Base-by-base conservation (phyloP, 495 filamentous ascomycete genomes). In the Lophium mytilinum region DNA sequence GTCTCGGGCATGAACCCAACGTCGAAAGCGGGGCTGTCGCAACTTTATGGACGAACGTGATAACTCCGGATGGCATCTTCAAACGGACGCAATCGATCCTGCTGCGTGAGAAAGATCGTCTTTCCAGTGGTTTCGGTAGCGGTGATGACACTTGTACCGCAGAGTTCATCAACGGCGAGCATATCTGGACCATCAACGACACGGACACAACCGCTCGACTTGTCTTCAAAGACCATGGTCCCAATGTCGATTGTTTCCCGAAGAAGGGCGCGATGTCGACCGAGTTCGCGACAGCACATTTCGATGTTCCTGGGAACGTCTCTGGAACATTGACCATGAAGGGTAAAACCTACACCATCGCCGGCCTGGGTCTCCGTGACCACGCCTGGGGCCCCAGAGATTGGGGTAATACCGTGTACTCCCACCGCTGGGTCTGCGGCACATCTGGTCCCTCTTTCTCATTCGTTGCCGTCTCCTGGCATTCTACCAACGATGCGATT, bases 191-290 rank as follows among this genome's bases (percentile, higher is more conserved):
- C 18, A 47, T 47, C 18, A 47, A 47, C 18, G 43, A 47, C n/a
- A 47, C 43, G 1, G 43, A 47, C 18, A 21, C 43, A n/a, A 17
- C 14, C 18, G 43, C 43, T 10, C 43, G 43, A 15, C 14, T 47
- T 10, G 18, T 47, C 14, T n/a, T 47, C 10, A 47, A 47, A 15
- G 43, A 47, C 43, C 14, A 47, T 47, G 43, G 43, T 4, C 43
- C 43, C 14, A 47, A 47, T 19, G 21, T 47, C 18, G 43, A 47
- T 47, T 47, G 43, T 19, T 47, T 47, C 43, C 43, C 43, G 10
- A 47, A 47, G 10, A 47, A 47, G 10, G 43, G 43, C n/a, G 43
- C n/a, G n/a, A 47, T 47, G 43, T 47, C 43, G 21, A 47, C 43
- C 11, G 43, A 47, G 18, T 47, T 47, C 43, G 43, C 43, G 10